These are phyloP conservation scores for Leccinum griseonigrum DNA, from an alignment of 1,284 basidiomycete species.

Conservation along the genomic window DNA sequence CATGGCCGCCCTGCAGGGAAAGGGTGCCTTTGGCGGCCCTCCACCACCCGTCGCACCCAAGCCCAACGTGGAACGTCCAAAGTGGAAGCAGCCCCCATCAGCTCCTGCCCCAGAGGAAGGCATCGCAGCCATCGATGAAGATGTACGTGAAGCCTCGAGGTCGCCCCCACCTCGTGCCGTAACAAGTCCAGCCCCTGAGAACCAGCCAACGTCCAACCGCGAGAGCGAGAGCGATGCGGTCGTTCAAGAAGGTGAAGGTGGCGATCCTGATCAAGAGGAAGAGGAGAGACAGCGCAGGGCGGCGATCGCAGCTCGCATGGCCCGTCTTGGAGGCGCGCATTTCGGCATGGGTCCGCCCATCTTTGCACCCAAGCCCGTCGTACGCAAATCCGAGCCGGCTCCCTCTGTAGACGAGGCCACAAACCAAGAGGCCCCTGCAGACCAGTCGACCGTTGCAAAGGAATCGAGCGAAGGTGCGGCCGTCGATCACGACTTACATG, in stretches of 20 bases:
- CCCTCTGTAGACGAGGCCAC: conserved; percentile 10
- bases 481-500: background rate
- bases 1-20: conserved; percentile 87
- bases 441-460: conserved; percentile 9
- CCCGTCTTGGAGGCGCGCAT: conserved; percentile 80
- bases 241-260: conserved; percentile 33
- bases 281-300: conserved; percentile 78
- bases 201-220: conserved; percentile 12
- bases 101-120: conserved; percentile 37
- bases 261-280: conserved; percentile 63
- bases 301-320: conserved; percentile 87
- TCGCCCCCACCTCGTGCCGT: conserved; percentile 26
- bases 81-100: conserved; percentile 76
- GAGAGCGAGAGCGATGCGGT: conserved; percentile 18
- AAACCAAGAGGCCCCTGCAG: conserved; percentile 10
- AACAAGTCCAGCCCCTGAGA: conserved; percentile 16
- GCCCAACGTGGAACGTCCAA: conserved; percentile 66
- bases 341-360: conserved; percentile 77
- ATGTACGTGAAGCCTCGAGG: conserved; percentile 28
- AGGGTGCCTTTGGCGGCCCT: conserved; percentile 65
- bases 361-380: conserved; percentile 53
- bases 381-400: conserved; percentile 16
- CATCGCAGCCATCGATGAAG: conserved; percentile 13
- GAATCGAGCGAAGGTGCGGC: conserved; percentile 21
- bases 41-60: conserved; percentile 54